A percentile compares a stretch with the other conserved stretches of the same genome.
phyloP scores from a whole-genome alignment of 2,329 filamentous ascomycete species.

The Didymella lethalis region DNA sequence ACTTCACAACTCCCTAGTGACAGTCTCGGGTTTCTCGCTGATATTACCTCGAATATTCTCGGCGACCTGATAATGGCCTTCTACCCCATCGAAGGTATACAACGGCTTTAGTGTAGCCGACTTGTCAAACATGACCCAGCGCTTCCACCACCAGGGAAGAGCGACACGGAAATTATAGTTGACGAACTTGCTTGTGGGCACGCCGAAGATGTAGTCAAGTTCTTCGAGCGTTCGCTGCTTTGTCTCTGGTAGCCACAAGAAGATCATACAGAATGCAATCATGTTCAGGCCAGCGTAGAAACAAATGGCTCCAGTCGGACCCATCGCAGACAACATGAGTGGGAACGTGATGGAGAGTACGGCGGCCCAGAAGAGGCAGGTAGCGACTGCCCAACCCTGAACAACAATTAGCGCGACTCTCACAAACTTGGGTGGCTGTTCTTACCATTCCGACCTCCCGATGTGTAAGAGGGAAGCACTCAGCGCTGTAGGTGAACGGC shows the following conservation, averaged over 20 bases:
- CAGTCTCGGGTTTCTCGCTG: slow-evolving; percentile 12
- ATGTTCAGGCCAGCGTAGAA: slow-evolving; percentile 70
- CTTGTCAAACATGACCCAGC: slow-evolving; percentile 48
- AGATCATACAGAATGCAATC: slow-evolving; percentile 67
- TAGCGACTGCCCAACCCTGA: slow-evolving; percentile 67
- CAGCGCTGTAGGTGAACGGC: slow-evolving; percentile 21
- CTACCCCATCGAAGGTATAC: slow-evolving; percentile 38
- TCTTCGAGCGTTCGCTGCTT: slow-evolving; percentile 60
- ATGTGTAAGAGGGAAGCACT: slow-evolving; percentile 70
- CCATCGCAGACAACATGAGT: slow-evolving; percentile 62
- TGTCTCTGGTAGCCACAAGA: slow-evolving; percentile 25
- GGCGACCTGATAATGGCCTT: slow-evolving; percentile 1
- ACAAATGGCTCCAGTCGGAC: slow-evolving; percentile 64
- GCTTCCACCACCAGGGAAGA: slow-evolving; percentile 57
- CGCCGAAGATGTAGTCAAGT: slow-evolving; percentile 60
- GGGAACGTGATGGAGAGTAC: slow-evolving; percentile 71
- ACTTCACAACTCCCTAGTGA: slow-evolving; percentile 7
- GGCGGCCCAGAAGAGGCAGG: slow-evolving; percentile 66
- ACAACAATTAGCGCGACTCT: neutral
- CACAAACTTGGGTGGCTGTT: too few relatives aligned
- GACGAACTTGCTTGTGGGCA: slow-evolving; percentile 53
- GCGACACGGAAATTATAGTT: slow-evolving; percentile 41
- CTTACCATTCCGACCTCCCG: slow-evolving; percentile 54
- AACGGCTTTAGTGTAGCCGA: slow-evolving; percentile 34
- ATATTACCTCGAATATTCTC: neutral